These are phyloP conservation scores for Pestalotiopsis sp. DNA, from an alignment of 2,329 filamentous ascomycete species.

Conservation along the genomic window DNA sequence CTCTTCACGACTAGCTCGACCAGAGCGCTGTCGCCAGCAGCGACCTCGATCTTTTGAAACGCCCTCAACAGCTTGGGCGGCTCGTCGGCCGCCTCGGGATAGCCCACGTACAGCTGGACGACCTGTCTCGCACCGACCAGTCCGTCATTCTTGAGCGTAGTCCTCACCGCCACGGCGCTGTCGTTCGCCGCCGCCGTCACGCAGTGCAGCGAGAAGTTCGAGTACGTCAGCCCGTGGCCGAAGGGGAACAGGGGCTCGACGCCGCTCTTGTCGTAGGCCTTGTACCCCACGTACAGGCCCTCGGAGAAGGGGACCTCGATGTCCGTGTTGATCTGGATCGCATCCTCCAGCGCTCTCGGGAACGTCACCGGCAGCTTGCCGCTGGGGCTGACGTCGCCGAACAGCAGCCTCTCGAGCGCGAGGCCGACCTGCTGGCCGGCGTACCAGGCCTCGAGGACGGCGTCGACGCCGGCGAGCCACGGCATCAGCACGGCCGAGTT, in stretches of 20 bases:
- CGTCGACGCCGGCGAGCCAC: slow-evolving; percentile 8
- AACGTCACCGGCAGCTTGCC: slow-evolving; percentile 17
- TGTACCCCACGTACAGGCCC: slow-evolving; percentile 4
- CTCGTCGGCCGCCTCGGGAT: neutral
- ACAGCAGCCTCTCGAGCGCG: slow-evolving; percentile 16
- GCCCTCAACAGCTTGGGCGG: neutral
- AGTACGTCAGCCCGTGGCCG: neutral
- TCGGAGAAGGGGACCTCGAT: slow-evolving; percentile 1
- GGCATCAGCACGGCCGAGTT: slow-evolving; percentile 14
- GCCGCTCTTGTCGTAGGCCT: slow-evolving; percentile 1
- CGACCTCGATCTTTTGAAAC: slow-evolving; percentile 1
- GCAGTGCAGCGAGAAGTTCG: neutral
- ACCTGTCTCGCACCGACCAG: slow-evolving; percentile 13
- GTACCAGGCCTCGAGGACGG: slow-evolving; percentile 12
- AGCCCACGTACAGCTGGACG: slow-evolving; percentile 1
- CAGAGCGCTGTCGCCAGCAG: neutral
- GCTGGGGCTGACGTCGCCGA: slow-evolving; percentile 15
- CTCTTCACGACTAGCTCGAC: slow-evolving; percentile 9
- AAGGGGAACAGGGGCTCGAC: neutral
- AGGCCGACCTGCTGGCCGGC: slow-evolving; percentile 13
- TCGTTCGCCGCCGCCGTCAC: neutral
- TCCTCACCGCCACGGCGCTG: slow-evolving; percentile 9
- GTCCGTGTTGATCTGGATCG: slow-evolving; percentile 5
- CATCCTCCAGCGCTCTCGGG: slow-evolving; percentile 7
- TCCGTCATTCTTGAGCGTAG: slow-evolving; percentile 21